Percentiles rank a stretch among this genome's conserved stretches.
Conservation (phyloP, 768 basidiomycete genomes). For the Kwoniella pini region DNA sequence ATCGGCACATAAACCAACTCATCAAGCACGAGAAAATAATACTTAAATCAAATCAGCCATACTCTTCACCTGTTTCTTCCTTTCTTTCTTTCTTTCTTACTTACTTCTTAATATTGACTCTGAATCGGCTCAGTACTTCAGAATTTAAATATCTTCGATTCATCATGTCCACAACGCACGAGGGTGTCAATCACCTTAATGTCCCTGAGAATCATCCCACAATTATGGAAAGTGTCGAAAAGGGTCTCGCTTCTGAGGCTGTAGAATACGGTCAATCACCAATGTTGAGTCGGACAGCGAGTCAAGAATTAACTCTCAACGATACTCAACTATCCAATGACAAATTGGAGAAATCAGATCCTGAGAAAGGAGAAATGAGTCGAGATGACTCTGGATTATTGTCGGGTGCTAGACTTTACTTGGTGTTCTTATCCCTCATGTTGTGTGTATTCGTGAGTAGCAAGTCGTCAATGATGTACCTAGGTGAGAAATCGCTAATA, state of each 20-base stretch:
- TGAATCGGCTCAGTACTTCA: no score
- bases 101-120: neutral
- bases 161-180: conserved; percentile 5
- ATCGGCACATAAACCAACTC: no score
- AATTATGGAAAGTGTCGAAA: neutral
- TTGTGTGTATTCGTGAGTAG: conserved; percentile 34
- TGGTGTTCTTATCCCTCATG: conserved; percentile 41
- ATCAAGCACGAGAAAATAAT: no score
- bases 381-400: conserved; percentile 17
- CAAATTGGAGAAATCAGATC: conserved; percentile 8
- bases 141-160: neutral
- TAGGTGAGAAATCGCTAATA: no score
- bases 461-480: no score
- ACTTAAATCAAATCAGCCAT: no score
- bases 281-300: conserved; percentile 19
- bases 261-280: conserved; percentile 21
- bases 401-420: conserved; percentile 28
- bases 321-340: conserved; percentile 5
- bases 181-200: neutral
- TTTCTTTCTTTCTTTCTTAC: no score
- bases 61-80: no score
- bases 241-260: conserved; percentile 18
- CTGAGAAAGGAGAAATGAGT: conserved; percentile 5
- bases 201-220: neutral
- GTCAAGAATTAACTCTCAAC: conserved; percentile 12